Evolutionary conservation across 495 filamentous ascomycete species (phyloP), one percentile per base, ranked within the genome.

Genomic region (Talaromyces liani): DNA sequence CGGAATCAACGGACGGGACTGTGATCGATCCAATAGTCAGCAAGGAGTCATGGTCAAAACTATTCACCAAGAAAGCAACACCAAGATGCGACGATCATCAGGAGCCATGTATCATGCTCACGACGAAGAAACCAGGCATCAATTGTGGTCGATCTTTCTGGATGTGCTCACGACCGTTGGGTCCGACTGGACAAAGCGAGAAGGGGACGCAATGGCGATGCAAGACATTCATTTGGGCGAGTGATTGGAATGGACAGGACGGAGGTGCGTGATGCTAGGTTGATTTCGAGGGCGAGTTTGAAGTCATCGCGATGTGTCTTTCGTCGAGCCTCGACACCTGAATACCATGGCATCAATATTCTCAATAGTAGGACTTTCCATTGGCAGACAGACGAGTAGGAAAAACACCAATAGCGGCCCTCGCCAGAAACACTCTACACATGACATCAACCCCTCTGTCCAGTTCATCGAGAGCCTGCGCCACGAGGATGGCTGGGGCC

Each of bases 141-240:
- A 98, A 98, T 67, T 83, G 84, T 64, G 92, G 92, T 12, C 78
- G 92, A 31, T 84, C 87, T 0, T 97, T 97, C 76, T 97, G 90
- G 84, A 89, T 93, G 63, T 97, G 92, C 70, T 69, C 88, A 2
- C 80, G 91, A 45, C 92, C 92, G 14, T 70, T 96, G 10, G 92
- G 92, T 0, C 92, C 92, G 1, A 87, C 87, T 3, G 92, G 92
- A 2, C 80, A 86, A 58, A 94, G 93, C 66, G 91, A 96, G 70
- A 85, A 77, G 53, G 88, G 88, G 1, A 91, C 91, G 0, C 79
- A 92, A 67, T 97, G 92, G 86, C 85, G 91, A 2, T 97, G 92
- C 72, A 73, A 79, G 1, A 96, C 91, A 0, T 97, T 96, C 68
- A 92, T 96, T 61, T 97, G 92, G 92, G 86, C 86, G 47, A 93